Percentiles rank a stretch among this genome's conserved stretches.
Conservation (phyloP, 345 rosid genomes). For the Dimocarpus longan region DNA sequence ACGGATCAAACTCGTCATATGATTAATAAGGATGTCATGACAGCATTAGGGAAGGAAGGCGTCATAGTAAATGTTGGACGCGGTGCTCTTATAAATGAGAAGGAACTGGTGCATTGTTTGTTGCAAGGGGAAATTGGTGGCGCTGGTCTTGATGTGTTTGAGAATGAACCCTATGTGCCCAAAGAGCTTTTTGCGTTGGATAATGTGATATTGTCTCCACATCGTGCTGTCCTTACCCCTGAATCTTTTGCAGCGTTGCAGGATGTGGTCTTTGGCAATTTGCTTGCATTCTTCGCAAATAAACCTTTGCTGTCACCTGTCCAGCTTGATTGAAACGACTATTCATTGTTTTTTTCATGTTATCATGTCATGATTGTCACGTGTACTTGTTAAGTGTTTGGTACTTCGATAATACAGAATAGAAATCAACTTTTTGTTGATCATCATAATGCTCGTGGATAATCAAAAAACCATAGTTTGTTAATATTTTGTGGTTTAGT, state of each 20-base stretch:
- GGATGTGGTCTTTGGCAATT: conserved; percentile 47
- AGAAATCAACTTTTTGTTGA: not conserved
- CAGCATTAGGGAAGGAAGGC: conserved; percentile 45
- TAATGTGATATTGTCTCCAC: conserved; percentile 80
- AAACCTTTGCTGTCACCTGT: conserved; percentile 47
- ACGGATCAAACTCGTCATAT: conserved; percentile 52
- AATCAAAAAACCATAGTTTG: not conserved
- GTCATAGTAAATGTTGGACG: conserved; percentile 61
- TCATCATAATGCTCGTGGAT: not conserved
- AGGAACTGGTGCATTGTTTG: conserved; percentile 63
- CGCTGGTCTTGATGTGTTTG: conserved; percentile 83
- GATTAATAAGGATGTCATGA: conserved; percentile 46
- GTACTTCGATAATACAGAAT: not conserved
- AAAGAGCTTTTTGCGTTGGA: conserved; percentile 52
- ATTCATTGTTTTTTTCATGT: not conserved
- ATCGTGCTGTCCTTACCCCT: conserved; percentile 50
- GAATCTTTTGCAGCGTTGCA: conserved; percentile 44
- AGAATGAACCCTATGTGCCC: conserved; percentile 68
- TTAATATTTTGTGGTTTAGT: not conserved
- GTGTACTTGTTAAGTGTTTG: not conserved
- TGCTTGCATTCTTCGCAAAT: conserved; percentile 66
- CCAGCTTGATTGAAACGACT: conserved; percentile 1
- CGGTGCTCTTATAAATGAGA: conserved; percentile 54
- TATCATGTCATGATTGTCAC: not conserved
- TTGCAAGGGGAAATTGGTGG: conserved; percentile 65